Percentiles rank a stretch among this genome's conserved stretches.
phyloP scores from a whole-genome alignment of 257 asterid species.

The Rauvolfia tetraphylla region DNA sequence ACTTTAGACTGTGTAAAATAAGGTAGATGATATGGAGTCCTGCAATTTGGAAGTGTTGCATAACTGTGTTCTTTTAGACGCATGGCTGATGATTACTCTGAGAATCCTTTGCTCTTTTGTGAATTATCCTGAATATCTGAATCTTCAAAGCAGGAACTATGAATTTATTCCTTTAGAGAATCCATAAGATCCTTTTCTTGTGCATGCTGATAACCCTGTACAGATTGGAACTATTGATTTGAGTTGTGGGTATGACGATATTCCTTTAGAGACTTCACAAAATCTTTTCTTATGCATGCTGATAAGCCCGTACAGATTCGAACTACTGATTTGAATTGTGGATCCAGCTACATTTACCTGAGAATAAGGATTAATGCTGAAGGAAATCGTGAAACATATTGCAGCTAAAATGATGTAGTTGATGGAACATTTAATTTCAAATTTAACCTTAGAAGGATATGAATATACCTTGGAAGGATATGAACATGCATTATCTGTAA shows the following conservation, averaged over 20 bases:
- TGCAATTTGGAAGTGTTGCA: neutral
- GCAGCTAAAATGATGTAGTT: neutral
- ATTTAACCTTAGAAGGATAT: neutral
- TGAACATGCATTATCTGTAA: no score
- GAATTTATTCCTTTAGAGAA: neutral
- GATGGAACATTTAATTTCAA: neutral
- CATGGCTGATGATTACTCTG: neutral
- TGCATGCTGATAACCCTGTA: neutral
- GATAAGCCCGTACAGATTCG: neutral
- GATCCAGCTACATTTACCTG: neutral
- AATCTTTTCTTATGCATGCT: neutral
- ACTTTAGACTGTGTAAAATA: no score
- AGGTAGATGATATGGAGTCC: neutral
- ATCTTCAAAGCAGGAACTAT: neutral
- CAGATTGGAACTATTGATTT: neutral
- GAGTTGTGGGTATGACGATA: no score
- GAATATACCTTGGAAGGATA: no score
- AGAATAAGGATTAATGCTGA: neutral
- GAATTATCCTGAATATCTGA: neutral
- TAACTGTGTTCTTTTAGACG: no score
- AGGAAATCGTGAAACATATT: neutral
- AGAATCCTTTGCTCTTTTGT: neutral
- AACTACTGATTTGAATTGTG: no score
- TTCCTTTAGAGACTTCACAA: neutral
- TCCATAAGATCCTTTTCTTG: neutral